phyloP scores from a whole-genome alignment of 2,329 filamentous ascomycete genomes.

The Clarireedia hainanense region DNA sequence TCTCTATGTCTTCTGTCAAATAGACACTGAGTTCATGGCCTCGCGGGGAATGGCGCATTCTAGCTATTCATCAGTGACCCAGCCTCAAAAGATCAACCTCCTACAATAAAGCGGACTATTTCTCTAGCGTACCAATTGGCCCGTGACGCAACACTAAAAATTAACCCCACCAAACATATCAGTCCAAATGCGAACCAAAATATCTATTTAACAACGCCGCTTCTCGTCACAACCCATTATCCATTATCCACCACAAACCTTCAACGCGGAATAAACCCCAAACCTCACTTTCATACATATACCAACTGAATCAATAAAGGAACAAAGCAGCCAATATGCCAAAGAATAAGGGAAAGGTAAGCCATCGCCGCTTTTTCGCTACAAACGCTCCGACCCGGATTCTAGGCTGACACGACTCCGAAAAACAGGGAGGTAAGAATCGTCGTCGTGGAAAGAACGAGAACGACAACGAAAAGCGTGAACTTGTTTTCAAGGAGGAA shows the following conservation, averaged over 20 bases:
- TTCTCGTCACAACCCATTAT: neutral
- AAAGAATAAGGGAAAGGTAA: conserved; percentile 99
- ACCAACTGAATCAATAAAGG: conserved; percentile 3
- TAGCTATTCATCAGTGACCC: neutral
- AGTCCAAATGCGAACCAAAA: neutral
- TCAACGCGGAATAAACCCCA: neutral
- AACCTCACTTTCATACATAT: neutral
- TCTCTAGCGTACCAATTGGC: neutral
- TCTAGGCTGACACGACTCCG: conserved; percentile 11
- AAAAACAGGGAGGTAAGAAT: conserved; percentile 86
- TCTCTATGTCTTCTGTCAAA: too few relatives aligned
- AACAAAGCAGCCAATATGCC: conserved; percentile 58
- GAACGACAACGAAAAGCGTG: conserved; percentile 98
- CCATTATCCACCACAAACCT: neutral
- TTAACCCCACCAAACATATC: neutral
- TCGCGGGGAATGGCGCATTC: too few relatives aligned
- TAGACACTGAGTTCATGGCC: too few relatives aligned
- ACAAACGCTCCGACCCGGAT: neutral
- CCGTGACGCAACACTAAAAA: neutral
- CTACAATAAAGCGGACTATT: neutral
- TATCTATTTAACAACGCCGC: neutral
- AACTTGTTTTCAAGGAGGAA: conserved; percentile 98
- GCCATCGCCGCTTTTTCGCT: conserved; percentile 20
- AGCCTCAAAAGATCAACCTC: neutral
- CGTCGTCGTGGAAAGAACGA: conserved; percentile 97